Base-by-base conservation (phyloP, 1,284 basidiomycete species). In the Paramarasmius palmivorus region DNA sequence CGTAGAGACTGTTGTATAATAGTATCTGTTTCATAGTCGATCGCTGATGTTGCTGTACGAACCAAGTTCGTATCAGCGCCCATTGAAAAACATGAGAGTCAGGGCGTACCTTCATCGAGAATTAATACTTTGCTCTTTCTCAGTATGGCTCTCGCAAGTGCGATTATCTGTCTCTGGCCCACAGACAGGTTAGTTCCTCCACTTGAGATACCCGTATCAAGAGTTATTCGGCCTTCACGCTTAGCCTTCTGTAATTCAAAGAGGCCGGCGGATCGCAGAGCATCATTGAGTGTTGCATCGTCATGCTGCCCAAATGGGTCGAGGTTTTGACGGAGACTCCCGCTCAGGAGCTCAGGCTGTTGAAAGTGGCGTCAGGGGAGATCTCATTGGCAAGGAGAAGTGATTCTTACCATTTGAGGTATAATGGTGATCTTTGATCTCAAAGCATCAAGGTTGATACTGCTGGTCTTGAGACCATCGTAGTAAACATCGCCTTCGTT, bases 231-330 rank as follows among this genome's bases (percentile, higher is more conserved):
- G 17, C 71, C 74, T 56, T 81, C 75, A 29, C 80, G 78, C 32
- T 66, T 68, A 5, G 35, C 35, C 37, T 58, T 70, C 59, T 82
- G 80, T 4, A 83, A 64, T 2, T 78, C 71, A 59, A 76, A 80
- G 1, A 86, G 65, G 1, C 82, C 82, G 2, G 83, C 73, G 20
- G 81, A 70, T n/a, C 77, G 75, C 1, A 87, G 66, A 0, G 83
- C 79, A 51, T 72, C 72, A 55, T 83, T 82, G 41, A 86, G 69
- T 3, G 70, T 73, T 0, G 79, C 79, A 64, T 93, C 91, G 47
- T 90, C 86, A 62, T 86, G 76, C 62, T 87, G 77, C 4, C 77
- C 80, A 64, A 92, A 93, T 0, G 91, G 90, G 61, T 88, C 85
- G 8, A 88, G 63, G 62, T 85, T 86, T 49, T 77, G 67, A 8